A percentile compares a stretch with the other conserved stretches of the same genome.
Conservation (phyloP, 129 eudicot genomes). For the Rutidosis leptorrhynchoides region DNA sequence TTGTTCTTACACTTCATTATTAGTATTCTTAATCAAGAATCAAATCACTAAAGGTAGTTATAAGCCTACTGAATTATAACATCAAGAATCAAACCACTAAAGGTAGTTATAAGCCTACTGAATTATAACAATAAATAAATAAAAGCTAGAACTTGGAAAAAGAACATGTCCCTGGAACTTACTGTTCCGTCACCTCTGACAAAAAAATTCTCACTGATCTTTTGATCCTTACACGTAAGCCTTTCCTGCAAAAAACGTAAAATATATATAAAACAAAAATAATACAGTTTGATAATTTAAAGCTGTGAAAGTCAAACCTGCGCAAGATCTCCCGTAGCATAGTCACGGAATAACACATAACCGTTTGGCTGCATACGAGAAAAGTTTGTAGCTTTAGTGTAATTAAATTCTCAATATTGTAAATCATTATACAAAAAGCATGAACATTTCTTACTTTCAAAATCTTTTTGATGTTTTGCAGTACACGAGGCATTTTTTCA, state of each 20-base stretch:
- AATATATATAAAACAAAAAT: background rate
- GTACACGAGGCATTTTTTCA: conserved; percentile 71
- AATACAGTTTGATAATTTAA: background rate
- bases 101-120: too few relatives aligned
- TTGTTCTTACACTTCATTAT: too few relatives aligned
- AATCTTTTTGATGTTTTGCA: conserved; percentile 67
- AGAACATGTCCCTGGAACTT: conserved; percentile 33
- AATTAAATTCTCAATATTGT: background rate
- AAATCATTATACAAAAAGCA: conserved; percentile 7
- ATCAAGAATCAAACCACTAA: too few relatives aligned
- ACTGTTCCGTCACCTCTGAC: conserved; percentile 99
- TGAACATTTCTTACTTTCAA: conserved; percentile 55
- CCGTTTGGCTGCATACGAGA: conserved; percentile 71
- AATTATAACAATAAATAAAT: too few relatives aligned
- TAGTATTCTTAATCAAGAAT: too few relatives aligned
- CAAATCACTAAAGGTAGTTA: too few relatives aligned
- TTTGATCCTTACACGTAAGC: conserved; percentile 82
- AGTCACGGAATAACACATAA: conserved; percentile 77
- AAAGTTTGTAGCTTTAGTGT: background rate
- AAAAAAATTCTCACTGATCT: conserved; percentile 88
- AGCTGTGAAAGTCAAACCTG: conserved; percentile 48
- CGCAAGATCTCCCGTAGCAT: conserved; percentile 99
- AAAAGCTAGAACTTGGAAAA: conserved; percentile 3
- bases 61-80: too few relatives aligned
- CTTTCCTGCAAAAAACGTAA: conserved; percentile 51